Conservation (phyloP, 2,329 filamentous ascomycete genomes). For the Coniochaeta prunicola region DNA sequence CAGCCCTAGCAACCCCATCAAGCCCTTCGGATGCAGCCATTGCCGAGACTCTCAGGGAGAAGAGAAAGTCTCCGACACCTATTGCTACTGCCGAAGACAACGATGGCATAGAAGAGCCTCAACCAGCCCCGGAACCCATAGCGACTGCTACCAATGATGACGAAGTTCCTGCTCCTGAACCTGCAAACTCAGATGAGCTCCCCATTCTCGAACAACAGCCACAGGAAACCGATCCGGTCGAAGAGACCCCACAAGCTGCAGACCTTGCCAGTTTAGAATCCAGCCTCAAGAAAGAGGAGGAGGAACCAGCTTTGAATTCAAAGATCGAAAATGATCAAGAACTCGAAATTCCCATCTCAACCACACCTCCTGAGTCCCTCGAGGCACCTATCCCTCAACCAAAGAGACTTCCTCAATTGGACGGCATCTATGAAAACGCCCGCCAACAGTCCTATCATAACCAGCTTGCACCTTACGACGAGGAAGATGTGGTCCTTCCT, state of each 20-base stretch:
- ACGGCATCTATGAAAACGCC: conserved; percentile 9
- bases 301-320: background rate
- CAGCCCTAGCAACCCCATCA: background rate
- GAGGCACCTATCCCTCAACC: conserved; percentile 8
- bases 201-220: background rate
- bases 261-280: background rate
- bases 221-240: background rate
- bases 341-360: background rate
- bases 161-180: background rate
- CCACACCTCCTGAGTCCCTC: background rate
- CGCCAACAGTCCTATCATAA: conserved; percentile 8
- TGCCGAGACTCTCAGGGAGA: background rate
- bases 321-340: background rate
- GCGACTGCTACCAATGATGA: background rate
- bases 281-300: background rate
- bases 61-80: background rate
- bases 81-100: background rate
- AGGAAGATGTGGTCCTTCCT: conserved; percentile 12
- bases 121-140: background rate
- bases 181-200: background rate
- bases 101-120: background rate
- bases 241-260: background rate
- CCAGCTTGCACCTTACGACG: conserved; percentile 13
- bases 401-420: conserved; percentile 4
- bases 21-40: background rate